These are phyloP conservation scores for Lactarius sanguifluus DNA, from an alignment of 768 basidiomycete genomes.

Conservation along the genomic window DNA sequence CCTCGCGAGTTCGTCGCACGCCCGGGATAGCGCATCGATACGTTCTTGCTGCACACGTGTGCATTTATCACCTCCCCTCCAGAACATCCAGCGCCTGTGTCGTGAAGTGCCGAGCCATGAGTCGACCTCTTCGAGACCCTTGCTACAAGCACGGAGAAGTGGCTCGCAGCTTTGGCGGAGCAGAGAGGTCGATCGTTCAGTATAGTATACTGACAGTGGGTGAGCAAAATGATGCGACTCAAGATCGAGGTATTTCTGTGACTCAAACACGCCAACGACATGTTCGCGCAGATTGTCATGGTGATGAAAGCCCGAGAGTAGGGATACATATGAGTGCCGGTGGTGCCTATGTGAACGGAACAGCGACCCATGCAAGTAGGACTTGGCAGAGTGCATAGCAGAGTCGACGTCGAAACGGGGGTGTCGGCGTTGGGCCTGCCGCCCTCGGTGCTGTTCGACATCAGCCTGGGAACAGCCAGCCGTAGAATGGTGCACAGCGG, in stretches of 20 bases:
- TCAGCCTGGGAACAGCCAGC: slow-evolving; percentile 27
- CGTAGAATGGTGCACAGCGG: slow-evolving; percentile 39
- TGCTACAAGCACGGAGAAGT: slow-evolving; percentile 46
- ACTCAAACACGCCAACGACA: slow-evolving; percentile 73
- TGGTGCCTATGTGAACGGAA: slow-evolving; percentile 17
- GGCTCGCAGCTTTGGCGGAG: slow-evolving; percentile 54
- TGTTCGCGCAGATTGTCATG: slow-evolving; percentile 41
- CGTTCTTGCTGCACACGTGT: slow-evolving; percentile 37
- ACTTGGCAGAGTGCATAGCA: slow-evolving; percentile 5
- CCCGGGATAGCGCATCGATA: slow-evolving; percentile 40
- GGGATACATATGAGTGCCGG: slow-evolving; percentile 23
- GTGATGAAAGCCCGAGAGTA: slow-evolving; percentile 21
- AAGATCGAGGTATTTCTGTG: slow-evolving; percentile 65
- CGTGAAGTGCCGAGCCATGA: slow-evolving; percentile 52
- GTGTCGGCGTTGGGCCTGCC: slow-evolving; percentile 10
- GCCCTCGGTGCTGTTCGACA: slow-evolving; percentile 11
- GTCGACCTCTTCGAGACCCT: slow-evolving; percentile 43
- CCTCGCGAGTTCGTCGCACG: slow-evolving; percentile 40
- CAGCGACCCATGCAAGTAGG: slow-evolving; percentile 7
- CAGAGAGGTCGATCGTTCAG: slow-evolving; percentile 44
- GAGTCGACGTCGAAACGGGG: slow-evolving; percentile 22
- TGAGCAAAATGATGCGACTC: slow-evolving; percentile 56
- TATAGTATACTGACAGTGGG: slow-evolving; percentile 46
- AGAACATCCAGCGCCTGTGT: slow-evolving; percentile 40
- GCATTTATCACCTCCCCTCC: slow-evolving; percentile 37